Evolutionary conservation across 306 rosid species (phyloP), one percentile per base, ranked within the genome.

Genomic region (Hippophae tibetana): DNA sequence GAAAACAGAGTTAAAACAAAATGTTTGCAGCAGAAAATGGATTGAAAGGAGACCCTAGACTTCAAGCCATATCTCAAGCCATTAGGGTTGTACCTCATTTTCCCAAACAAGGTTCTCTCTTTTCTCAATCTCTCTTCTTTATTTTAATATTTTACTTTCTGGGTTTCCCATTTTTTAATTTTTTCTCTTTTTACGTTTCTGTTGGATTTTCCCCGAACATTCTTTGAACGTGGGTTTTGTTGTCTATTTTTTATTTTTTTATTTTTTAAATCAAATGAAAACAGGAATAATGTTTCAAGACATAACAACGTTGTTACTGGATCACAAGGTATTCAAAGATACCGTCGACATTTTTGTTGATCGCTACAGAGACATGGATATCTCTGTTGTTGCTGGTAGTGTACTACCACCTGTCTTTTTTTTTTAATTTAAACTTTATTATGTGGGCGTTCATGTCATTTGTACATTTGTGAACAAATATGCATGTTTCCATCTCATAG

Each of bases 241-340:
- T 31, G 38, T 40, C 13, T 53, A 3, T 46, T 7, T 27, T n/a
- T 38, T 11, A 18, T 40, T 5, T 56, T 12, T 61, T 43, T 52
- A 43, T 64, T 52, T 18, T 54, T 40, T 54, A 25, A 41, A 47
- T 56, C 10, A 38, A 42, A 52, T 54, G 12, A 49, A 44, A 47
- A 74, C 72, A 92, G 99, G 99, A 69, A 92, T 92, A 60, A 92
- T 92, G 96, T 92, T 92, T 77, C 99, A 92, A 58, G 99, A 92
- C 68, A 92, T 92, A 62, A 92, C 99, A 70, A 92, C 99, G 77
- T 86, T 92, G 93, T 67, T 92, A 90, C 75, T 88, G 67, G 95
- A 92, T 88, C 99, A 82, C 72, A 92, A 88, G 83, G 86, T 89
- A 56, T 92, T 92, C 69, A 92, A 92, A 72, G 78, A 92, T 63